Conservation (phyloP, 2,329 filamentous ascomycete genomes). For the Botryotinia calthae region DNA sequence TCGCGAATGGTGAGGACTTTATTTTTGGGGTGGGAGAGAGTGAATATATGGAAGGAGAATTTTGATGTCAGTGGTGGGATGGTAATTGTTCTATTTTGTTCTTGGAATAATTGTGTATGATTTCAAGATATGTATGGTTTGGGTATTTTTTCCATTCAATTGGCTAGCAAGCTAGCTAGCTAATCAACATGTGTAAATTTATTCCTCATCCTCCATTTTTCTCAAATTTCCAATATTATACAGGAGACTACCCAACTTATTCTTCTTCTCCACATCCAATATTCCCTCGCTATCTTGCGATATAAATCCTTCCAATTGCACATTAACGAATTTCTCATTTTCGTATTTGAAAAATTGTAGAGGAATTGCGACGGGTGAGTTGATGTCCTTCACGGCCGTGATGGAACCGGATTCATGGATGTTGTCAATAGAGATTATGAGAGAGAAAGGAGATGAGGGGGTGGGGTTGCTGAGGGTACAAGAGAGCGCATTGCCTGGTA, state of each 20-base stretch:
- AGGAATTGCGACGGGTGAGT: conserved; percentile 13
- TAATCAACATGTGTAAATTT: background rate
- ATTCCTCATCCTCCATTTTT: conserved; percentile 35
- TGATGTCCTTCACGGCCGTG: conserved; percentile 37
- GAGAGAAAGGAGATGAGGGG: conserved; percentile 37
- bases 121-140: background rate
- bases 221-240: conserved; percentile 40
- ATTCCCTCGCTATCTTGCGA: conserved; percentile 5
- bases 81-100: background rate
- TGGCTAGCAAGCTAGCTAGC: too few species aligned
- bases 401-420: conserved; percentile 52
- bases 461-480: conserved; percentile 23
- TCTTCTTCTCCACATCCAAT: conserved; percentile 36
- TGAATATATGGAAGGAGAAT: background rate
- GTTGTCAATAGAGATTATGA: conserved; percentile 53
- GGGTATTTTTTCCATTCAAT: background rate
- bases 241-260: conserved; percentile 42
- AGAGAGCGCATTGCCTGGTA: conserved; percentile 60
- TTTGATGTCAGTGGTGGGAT: background rate
- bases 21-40: background rate
- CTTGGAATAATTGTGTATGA: background rate
- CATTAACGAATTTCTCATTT: conserved; percentile 18
- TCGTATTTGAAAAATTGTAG: conserved; percentile 25
- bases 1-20: background rate
- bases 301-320: background rate